These are phyloP conservation scores for Ophiostoma pallidulum DNA, from an alignment of 2,329 filamentous ascomycete genomes.

Conservation along the genomic window DNA sequence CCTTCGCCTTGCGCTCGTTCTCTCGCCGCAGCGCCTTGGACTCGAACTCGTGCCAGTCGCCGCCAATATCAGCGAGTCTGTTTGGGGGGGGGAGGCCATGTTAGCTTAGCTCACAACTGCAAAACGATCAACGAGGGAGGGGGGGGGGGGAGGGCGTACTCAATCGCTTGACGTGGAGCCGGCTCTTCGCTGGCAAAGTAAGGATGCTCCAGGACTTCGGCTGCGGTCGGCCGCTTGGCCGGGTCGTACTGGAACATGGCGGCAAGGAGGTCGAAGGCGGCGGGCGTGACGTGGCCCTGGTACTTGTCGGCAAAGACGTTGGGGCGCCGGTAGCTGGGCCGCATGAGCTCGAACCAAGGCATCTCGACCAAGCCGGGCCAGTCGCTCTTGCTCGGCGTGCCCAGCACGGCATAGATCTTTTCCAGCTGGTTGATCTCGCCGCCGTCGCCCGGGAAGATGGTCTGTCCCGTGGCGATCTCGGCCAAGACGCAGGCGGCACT, in stretches of 20 bases:
- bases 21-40: conserved; percentile 90
- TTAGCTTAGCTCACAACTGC: background rate
- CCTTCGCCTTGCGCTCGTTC: conserved; percentile 58
- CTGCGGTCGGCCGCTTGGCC: conserved; percentile 68
- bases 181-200: conserved; percentile 86
- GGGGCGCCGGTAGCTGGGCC: conserved; percentile 63
- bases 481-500: conserved; percentile 94
- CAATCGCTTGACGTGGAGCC: conserved; percentile 62
- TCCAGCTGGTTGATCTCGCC: conserved; percentile 94
- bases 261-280: conserved; percentile 72
- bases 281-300: conserved; percentile 62
- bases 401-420: conserved; percentile 88
- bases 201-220: conserved; percentile 72
- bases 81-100: background rate
- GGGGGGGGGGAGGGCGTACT: conserved; percentile 64
- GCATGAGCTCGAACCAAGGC: conserved; percentile 91
- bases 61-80: conserved; percentile 69
- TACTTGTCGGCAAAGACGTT: conserved; percentile 79
- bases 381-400: conserved; percentile 72
- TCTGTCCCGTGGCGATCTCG: conserved; percentile 88
- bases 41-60: conserved; percentile 98
- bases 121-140: background rate
- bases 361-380: conserved; percentile 91
- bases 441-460: conserved; percentile 91
- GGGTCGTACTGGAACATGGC: conserved; percentile 90